Conservation (phyloP, 306 rosid species). For the Nissolia schottii region DNA sequence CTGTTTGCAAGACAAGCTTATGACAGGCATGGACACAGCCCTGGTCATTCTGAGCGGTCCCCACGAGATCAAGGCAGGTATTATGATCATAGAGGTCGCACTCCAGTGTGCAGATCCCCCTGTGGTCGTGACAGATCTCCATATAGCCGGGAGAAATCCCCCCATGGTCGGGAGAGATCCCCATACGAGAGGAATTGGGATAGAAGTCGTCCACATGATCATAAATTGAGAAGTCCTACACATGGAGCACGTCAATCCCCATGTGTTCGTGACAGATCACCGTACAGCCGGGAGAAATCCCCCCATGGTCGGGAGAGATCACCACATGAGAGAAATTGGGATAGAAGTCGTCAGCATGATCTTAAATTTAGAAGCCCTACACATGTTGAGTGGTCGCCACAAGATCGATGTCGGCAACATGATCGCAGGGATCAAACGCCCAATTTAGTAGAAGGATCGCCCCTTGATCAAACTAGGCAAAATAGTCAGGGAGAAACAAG, state of each 20-base stretch:
- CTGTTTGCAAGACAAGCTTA: slow-evolving; percentile 52
- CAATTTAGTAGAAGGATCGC: slow-evolving; percentile 56
- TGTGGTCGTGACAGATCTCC: slow-evolving; percentile 45
- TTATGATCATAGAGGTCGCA: slow-evolving; percentile 68
- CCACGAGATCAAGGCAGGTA: slow-evolving; percentile 68
- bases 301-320: slow-evolving; percentile 64
- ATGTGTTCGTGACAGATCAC: slow-evolving; percentile 41
- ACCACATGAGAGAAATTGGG: slow-evolving; percentile 57
- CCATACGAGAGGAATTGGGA: slow-evolving; percentile 62
- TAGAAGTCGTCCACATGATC: slow-evolving; percentile 68
- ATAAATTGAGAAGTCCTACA: slow-evolving; percentile 54
- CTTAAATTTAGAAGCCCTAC: slow-evolving; percentile 56
- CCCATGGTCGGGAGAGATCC: slow-evolving; percentile 57
- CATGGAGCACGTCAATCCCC: slow-evolving; percentile 42
- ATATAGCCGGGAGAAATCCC: slow-evolving; percentile 57
- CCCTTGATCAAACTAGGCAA: slow-evolving; percentile 48
- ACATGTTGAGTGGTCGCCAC: slow-evolving; percentile 55
- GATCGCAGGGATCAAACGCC: slow-evolving; percentile 61
- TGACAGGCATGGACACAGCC: slow-evolving; percentile 84
- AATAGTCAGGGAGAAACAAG: slow-evolving; percentile 42
- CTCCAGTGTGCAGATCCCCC: slow-evolving; percentile 56
- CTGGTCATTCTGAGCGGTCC: slow-evolving; percentile 82
- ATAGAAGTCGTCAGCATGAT: slow-evolving; percentile 70
- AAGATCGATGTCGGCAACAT: slow-evolving; percentile 51
- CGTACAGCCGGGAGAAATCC: slow-evolving; percentile 53